Evolutionary conservation across 345 rosid genomes (phyloP), one percentile per base, ranked within the genome.

Genomic region (Sisymbrium irio): DNA sequence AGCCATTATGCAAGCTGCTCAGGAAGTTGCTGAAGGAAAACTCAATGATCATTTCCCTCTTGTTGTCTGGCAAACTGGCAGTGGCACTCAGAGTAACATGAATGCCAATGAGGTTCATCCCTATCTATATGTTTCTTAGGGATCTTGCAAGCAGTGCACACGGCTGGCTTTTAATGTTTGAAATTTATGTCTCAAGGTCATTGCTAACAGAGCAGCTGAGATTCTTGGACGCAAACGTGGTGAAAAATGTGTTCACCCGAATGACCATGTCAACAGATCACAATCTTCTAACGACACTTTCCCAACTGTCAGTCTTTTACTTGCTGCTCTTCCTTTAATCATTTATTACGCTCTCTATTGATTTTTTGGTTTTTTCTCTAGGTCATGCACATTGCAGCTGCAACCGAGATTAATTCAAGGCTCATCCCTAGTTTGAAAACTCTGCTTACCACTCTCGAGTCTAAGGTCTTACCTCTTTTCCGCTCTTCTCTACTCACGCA

Each of bases 331-430:
- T 14, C 4, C 3, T 53, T 22, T 6, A 22, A 25, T 70, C 36
- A 3, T 28, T 17, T 47, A 1, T 28, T 1, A 20, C 0, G 3
- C 32, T 77, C 59, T 20, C 8, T 33, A 18, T 50, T 53, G 64
- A 3, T 54, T 54, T 54, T 54, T 69, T 66, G 62, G 66, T 8
- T 67, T 72, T 67, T 72, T 72, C 39, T 81, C 44, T 73, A 88
- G 97, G 98, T 91, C 65, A 94, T 94, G 98, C 98, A 95, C 80
- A 92, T 95, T 75, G 98, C 99, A 54, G 97, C 98, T 70, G 98
- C 92, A 40, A 83, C 66, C 67, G 98, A 92, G 85, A 84, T 85
- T 63, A 95, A 95, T 77, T 87, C 91, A 5, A 92, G 96, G 79
- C 83, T 95, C 46, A 74, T 92, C 47, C 96, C 99, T 22, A 86